A percentile compares a stretch with the other conserved stretches of the same genome.
These are phyloP conservation scores for Fusarium odoratissimum DNA, from an alignment of 2,329 filamentous ascomycete genomes.

Conservation along the genomic window DNA sequence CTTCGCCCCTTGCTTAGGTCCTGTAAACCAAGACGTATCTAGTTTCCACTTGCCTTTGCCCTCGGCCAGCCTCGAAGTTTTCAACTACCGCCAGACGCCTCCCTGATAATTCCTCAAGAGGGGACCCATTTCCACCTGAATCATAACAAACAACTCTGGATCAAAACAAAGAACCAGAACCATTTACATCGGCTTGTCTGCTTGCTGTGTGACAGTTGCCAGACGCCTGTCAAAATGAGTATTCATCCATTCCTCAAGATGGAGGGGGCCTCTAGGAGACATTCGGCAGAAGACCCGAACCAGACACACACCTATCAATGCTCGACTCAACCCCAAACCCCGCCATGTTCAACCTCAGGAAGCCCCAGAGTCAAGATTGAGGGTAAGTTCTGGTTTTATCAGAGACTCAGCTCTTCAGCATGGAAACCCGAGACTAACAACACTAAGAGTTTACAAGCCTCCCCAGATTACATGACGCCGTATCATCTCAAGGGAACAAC, in stretches of 20 bases:
- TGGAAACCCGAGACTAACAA: slow-evolving; percentile 36
- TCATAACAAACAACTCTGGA: slow-evolving; percentile 48
- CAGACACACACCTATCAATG: slow-evolving; percentile 13
- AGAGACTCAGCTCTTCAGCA: slow-evolving; percentile 6
- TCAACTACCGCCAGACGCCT: slow-evolving; percentile 20
- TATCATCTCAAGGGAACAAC: slow-evolving; percentile 29
- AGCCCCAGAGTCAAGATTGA: slow-evolving; percentile 51
- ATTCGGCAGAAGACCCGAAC: background rate
- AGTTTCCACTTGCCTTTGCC: slow-evolving; percentile 23
- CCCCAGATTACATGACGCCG: slow-evolving; percentile 34
- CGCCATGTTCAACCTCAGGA: slow-evolving; percentile 48
- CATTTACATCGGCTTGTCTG: slow-evolving; percentile 21
- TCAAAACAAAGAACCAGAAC: slow-evolving; percentile 34
- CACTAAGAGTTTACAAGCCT: slow-evolving; percentile 43
- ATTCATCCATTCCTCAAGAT: slow-evolving; percentile 39
- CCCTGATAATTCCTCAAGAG: slow-evolving; percentile 41
- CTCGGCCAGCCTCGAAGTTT: slow-evolving; percentile 21
- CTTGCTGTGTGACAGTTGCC: slow-evolving; percentile 13
- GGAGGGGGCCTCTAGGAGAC: slow-evolving; percentile 15
- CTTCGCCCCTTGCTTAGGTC: slow-evolving; percentile 32
- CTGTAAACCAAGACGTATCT: slow-evolving; percentile 24
- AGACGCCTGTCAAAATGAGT: slow-evolving; percentile 30
- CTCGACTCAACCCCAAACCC: slow-evolving; percentile 37
- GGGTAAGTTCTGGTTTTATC: slow-evolving; percentile 36
- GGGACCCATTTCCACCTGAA: slow-evolving; percentile 34